Percentiles rank a stretch among this genome's conserved stretches.
Conservation (phyloP, 148 eudicot species). For the Amaranthus hypochondriacus region DNA sequence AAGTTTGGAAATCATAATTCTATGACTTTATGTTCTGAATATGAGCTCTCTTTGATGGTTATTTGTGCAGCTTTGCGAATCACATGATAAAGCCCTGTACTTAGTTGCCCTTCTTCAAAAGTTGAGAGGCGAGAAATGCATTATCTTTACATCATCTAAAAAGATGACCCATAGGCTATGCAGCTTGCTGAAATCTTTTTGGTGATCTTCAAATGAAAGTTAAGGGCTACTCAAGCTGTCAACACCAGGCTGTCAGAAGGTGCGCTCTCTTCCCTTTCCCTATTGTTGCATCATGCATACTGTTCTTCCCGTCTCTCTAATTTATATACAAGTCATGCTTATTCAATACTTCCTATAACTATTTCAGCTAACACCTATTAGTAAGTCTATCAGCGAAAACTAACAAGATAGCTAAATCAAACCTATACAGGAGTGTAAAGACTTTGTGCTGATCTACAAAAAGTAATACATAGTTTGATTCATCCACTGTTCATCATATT, state of each 20-base stretch:
- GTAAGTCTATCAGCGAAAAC: too few relatives aligned
- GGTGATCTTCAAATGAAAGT: conserved; percentile 59
- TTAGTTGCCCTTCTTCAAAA: conserved; percentile 69
- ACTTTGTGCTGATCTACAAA: too few relatives aligned
- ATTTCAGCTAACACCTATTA: too few relatives aligned
- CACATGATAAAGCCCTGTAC: conserved; percentile 71
- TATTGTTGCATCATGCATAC: not conserved
- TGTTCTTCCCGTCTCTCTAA: not conserved
- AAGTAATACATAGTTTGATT: too few relatives aligned
- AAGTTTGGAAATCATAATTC: too few relatives aligned
- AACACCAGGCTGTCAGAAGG: conserved; percentile 82
- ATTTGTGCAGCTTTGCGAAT: conserved; percentile 65
- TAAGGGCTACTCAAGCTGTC: conserved; percentile 82
- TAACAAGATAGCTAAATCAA: too few relatives aligned
- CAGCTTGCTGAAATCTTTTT: conserved; percentile 64
- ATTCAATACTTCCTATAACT: not conserved
- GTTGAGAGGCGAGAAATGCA: conserved; percentile 75
- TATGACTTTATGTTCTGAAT: not conserved
- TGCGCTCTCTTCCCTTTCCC: conserved; percentile 18
- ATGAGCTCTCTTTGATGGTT: conserved; percentile 7
- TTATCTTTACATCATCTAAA: conserved; percentile 88
- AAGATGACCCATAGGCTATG: conserved; percentile 77
- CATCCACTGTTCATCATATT: too few relatives aligned
- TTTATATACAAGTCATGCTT: not conserved
- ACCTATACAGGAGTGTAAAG: too few relatives aligned